Evolutionary conservation across 495 filamentous ascomycete species (phyloP), one percentile per base, ranked within the genome.

Genomic region (Podospora australis): DNA sequence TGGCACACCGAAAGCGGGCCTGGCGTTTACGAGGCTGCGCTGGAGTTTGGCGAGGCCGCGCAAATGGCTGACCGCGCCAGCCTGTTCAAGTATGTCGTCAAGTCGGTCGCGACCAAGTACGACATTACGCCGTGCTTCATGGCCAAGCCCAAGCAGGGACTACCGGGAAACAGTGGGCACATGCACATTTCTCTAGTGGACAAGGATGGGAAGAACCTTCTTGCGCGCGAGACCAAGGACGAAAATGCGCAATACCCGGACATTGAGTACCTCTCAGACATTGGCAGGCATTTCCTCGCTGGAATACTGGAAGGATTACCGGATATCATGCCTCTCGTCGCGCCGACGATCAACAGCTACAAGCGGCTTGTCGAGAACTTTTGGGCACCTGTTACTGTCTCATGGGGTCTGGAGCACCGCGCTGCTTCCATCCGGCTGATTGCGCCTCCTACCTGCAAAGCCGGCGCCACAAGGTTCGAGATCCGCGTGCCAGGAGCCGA

Each of bases 1-100:
- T 98, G 92, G 92, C 92, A 98, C 66, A 96, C 92, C 7, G 92
- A 98, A 68, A 90, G 82, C 57, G 92, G 92, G 6, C 92, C 92
- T 8, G 92, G 92, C 19, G 92, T 98, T 2, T 97, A 86, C 65
- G 92, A 98, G 70, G 92, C 92, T 25, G 92, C 92, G 28, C 72
- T 98, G 23, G 83, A 92, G 63, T 96, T 88, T 50, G 82, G 81
- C 14, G 88, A 95, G 62, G 82, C 88, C 39, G 78, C 76, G 23
- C 70, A 83, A 39, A 96, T 95, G 88, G 92, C 92, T 0, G 92
- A 97, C 59, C 83, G 83, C 57, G 90, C 92, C 8, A 79, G 80
- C 24, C 71, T 98, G 2, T 98, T 98, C 78, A 98, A 98, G 80
- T 90, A 92, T 52, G 80, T 85, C 4, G 88, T 94, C 44, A 96